Conservation (phyloP, 495 filamentous ascomycete species). For the Penicillium canariense region DNA sequence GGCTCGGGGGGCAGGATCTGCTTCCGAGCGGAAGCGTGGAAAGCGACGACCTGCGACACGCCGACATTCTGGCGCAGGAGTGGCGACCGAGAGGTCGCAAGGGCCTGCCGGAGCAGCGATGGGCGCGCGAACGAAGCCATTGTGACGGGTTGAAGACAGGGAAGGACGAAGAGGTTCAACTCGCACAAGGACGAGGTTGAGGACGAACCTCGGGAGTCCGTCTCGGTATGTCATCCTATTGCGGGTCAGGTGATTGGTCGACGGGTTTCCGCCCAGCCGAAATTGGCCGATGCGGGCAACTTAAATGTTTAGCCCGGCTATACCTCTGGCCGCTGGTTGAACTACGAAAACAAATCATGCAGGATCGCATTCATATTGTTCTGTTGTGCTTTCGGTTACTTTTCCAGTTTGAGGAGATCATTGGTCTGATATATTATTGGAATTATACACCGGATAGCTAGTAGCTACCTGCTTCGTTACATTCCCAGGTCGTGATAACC, state of each 20-base stretch:
- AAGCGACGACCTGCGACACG: conserved; percentile 56
- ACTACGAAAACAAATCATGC: neutral
- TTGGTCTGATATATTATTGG: neutral
- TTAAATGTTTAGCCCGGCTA: conserved; percentile 27
- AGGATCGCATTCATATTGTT: neutral
- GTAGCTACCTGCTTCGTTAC: neutral
- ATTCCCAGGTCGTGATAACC: conserved; percentile 8
- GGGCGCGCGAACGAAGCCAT: conserved; percentile 48
- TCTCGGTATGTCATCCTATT: conserved; percentile 47
- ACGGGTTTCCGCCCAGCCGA: conserved; percentile 42
- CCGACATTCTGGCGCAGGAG: conserved; percentile 40
- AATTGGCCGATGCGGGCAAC: conserved; percentile 37
- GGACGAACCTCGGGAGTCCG: conserved; percentile 50
- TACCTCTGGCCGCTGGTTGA: no score
- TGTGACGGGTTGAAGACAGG: conserved; percentile 26
- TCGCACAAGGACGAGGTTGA: conserved; percentile 42
- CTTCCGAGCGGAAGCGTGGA: conserved; percentile 68
- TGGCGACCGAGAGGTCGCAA: conserved; percentile 39
- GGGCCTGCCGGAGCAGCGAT: conserved; percentile 39
- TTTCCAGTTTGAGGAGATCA: neutral
- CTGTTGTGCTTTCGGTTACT: neutral
- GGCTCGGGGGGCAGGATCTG: conserved; percentile 66
- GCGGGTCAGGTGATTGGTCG: conserved; percentile 41
- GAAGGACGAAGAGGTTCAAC: conserved; percentile 22
- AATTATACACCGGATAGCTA: neutral